Conservation (phyloP, 228 moss, liverwort and hornwort species). For the Sphagnum magellanicum region DNA sequence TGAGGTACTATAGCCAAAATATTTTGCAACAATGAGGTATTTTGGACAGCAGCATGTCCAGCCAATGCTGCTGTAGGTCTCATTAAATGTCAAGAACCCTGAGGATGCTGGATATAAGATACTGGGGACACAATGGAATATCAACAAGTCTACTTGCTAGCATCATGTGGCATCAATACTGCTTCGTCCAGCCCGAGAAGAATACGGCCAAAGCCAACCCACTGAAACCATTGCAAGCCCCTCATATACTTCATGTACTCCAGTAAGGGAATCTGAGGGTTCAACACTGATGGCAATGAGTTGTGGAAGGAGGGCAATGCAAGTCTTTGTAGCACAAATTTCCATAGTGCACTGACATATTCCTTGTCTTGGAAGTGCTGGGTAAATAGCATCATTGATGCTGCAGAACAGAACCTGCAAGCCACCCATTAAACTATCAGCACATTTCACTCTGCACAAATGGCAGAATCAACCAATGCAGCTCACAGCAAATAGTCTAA, state of each 20-base stretch:
- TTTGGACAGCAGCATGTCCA: too few species aligned
- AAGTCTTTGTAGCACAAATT: conserved; percentile 33
- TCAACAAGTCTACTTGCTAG: conserved; percentile 22
- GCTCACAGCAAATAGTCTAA: too few species aligned
- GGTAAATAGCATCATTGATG: conserved; percentile 36
- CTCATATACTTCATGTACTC: conserved; percentile 21
- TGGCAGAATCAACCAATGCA: too few species aligned
- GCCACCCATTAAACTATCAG: neutral
- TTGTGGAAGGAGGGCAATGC: conserved; percentile 43
- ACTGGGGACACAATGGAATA: too few species aligned
- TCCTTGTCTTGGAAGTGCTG: conserved; percentile 28
- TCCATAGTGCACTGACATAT: conserved; percentile 17
- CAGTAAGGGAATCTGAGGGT: conserved; percentile 22
- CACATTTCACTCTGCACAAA: too few species aligned
- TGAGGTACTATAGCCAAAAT: too few species aligned
- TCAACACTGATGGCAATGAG: conserved; percentile 41
- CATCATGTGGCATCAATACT: conserved; percentile 47
- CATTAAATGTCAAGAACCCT: too few species aligned
- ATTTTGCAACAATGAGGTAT: too few species aligned
- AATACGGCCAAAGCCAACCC: conserved; percentile 31
- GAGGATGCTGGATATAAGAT: too few species aligned
- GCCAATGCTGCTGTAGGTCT: too few species aligned
- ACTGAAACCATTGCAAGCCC: conserved; percentile 29
- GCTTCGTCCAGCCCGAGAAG: conserved; percentile 47
- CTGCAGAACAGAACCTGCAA: conserved; percentile 43